Percentiles rank a stretch among this genome's conserved stretches.
phyloP scores from a whole-genome alignment of 176 grass and related monocot species.

The Avena eriantha region DNA sequence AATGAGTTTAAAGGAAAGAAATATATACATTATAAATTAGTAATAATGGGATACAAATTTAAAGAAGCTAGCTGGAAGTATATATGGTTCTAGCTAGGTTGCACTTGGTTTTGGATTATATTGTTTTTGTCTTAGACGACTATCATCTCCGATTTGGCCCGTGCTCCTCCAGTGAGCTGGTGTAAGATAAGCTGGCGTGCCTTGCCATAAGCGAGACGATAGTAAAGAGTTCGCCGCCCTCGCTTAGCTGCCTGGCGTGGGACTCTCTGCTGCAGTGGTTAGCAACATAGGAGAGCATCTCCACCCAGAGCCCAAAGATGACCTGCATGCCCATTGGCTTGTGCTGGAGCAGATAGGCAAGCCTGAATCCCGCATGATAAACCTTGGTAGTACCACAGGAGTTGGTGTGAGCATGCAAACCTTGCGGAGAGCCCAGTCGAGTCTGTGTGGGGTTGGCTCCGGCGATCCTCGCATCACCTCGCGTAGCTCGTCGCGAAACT shows the following conservation, averaged over 20 bases:
- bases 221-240: slow-evolving; percentile 37
- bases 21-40: too few relatives aligned
- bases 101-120: too few relatives aligned
- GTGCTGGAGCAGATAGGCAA: background rate
- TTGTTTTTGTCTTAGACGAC: too few relatives aligned
- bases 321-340: background rate
- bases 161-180: too few relatives aligned
- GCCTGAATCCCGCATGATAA: background rate
- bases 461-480: background rate
- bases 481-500: background rate
- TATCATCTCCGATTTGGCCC: too few relatives aligned
- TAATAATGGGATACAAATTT: too few relatives aligned
- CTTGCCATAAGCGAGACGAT: slow-evolving; percentile 25
- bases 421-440: background rate
- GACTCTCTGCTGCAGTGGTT: slow-evolving; percentile 43
- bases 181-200: too few relatives aligned
- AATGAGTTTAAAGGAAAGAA: too few relatives aligned
- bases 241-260: slow-evolving; percentile 48
- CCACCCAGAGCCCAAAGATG: slow-evolving; percentile 40
- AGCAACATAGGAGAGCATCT: slow-evolving; percentile 25
- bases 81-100: too few relatives aligned
- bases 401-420: background rate
- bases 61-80: too few relatives aligned
- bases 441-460: background rate
- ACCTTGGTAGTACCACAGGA: background rate